Base-by-base conservation (phyloP, 1,284 basidiomycete genomes). In the Trametes hirsuta region DNA sequence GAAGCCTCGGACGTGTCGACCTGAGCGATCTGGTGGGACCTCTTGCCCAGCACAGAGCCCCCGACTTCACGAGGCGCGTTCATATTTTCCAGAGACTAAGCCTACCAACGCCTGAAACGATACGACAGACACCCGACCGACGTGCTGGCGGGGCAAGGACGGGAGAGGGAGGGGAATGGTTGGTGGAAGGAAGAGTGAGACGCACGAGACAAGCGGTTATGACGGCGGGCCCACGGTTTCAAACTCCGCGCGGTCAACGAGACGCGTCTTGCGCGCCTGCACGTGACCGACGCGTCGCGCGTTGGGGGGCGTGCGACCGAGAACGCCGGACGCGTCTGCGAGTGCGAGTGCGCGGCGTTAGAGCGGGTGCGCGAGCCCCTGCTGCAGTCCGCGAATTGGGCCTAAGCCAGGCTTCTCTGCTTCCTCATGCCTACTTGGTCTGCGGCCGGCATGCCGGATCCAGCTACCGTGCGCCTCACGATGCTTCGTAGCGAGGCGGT, bases 31-130 rank as follows among this genome's bases (percentile, higher is more conserved):
- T 78, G 80, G 62, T 84, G 82, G 40, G 79, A 68, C 59, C 85
- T 79, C 72, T 87, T 87, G 34, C 85, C 85, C 36, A 87, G 79
- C 40, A 87, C 83, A 35, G 82, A 79, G 67, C 76, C 78, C 78
- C 79, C 44, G 77, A 44, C 58, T 41, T 47, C 41, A 46, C 55
- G 61, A 54, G 62, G 54, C 47, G 67, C 65, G 44, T 61, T 66
- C 70, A 72, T 73, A 8, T 47, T 60, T 22, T 36, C 37, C 11
- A 45, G 15, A n/a, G 46, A 24, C 18, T 41, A 37, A 25, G 21
- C 42, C 39, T 46, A 37, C 30, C 40, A n/a, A 42, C 41, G 40
- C 42, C 52, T 50, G 57, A 46, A 40, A 30, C 30, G 53, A 58
- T 53, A 55, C 46, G 3, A n/a, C 40, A 53, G 34, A 12, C 39